A percentile compares a stretch with the other conserved stretches of the same genome.
Evolutionary conservation across 495 filamentous ascomycete genomes (phyloP).

Genomic region (Aeminium ludgeri): DNA sequence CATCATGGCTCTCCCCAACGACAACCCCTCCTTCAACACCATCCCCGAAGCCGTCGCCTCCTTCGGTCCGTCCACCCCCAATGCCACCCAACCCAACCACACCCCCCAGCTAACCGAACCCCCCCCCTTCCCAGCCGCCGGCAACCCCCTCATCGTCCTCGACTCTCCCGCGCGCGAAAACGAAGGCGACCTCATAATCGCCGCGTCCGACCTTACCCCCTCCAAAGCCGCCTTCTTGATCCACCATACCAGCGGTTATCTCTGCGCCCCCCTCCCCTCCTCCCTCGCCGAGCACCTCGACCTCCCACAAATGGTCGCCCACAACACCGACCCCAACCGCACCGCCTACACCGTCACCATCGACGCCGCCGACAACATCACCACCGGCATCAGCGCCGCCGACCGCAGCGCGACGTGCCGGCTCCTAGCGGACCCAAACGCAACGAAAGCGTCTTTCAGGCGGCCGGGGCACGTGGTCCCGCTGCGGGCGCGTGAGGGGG

Average conservation of each 20-base stretch:
- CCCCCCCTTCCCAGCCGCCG: slow-evolving; percentile 39
- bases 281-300: slow-evolving; percentile 46
- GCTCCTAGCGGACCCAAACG: slow-evolving; percentile 50
- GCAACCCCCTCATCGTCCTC: slow-evolving; percentile 90
- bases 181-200: slow-evolving; percentile 94
- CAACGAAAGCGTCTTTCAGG: slow-evolving; percentile 45
- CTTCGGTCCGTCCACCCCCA: no score
- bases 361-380: slow-evolving; percentile 56
- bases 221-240: slow-evolving; percentile 92
- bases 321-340: slow-evolving; percentile 68
- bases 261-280: slow-evolving; percentile 71
- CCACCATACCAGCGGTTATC: slow-evolving; percentile 63
- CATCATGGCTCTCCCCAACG: slow-evolving; percentile 11
- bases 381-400: slow-evolving; percentile 78
- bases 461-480: slow-evolving; percentile 86
- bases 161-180: slow-evolving; percentile 85
- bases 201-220: slow-evolving; percentile 68
- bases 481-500: slow-evolving; percentile 60
- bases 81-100: no score
- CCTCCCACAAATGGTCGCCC: slow-evolving; percentile 74
- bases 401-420: slow-evolving; percentile 74
- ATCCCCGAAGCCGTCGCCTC: slow-evolving; percentile 74
- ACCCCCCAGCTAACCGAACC: no score
- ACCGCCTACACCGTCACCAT: slow-evolving; percentile 87
- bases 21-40: slow-evolving; percentile 38